Conservation (phyloP, 495 filamentous ascomycete species). For the Xylaria longipes region DNA sequence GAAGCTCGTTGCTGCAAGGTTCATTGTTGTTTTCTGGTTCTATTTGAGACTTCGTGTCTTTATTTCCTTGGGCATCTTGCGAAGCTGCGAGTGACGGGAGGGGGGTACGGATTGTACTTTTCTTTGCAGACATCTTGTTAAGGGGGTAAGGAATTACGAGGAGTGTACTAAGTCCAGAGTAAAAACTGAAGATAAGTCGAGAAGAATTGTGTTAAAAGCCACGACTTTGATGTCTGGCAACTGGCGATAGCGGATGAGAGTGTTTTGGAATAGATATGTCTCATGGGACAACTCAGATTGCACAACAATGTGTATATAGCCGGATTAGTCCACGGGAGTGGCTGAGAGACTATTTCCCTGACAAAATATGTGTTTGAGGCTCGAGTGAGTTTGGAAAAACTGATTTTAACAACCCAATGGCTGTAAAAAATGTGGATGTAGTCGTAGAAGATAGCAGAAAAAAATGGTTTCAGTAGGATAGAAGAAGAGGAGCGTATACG, state of each 20-base stretch:
- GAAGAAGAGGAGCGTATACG: background rate
- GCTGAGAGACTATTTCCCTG: too few species aligned
- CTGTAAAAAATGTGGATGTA: background rate
- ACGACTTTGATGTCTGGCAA: background rate
- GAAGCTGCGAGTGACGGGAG: background rate
- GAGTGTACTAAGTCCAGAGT: background rate
- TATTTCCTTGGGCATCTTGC: background rate
- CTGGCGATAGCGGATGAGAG: background rate
- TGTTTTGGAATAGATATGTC: too few species aligned
- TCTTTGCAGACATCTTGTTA: background rate
- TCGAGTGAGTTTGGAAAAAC: background rate
- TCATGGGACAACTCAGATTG: too few species aligned
- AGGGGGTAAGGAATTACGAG: background rate
- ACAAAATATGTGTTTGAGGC: too few species aligned
- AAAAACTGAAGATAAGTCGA: conserved; percentile 3
- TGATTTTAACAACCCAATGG: background rate
- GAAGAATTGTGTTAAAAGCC: conserved; percentile 16
- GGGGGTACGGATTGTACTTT: background rate
- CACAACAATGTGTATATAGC: too few species aligned
- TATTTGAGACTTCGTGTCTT: background rate
- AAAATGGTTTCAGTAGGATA: background rate
- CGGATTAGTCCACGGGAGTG: background rate
- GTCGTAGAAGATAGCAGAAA: background rate
- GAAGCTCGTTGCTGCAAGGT: background rate
- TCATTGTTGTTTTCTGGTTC: background rate